A percentile compares a stretch with the other conserved stretches of the same genome.
Evolutionary conservation across 805 yeast genomes (phyloP).

Genomic region (Barnettozyma vustinii): DNA sequence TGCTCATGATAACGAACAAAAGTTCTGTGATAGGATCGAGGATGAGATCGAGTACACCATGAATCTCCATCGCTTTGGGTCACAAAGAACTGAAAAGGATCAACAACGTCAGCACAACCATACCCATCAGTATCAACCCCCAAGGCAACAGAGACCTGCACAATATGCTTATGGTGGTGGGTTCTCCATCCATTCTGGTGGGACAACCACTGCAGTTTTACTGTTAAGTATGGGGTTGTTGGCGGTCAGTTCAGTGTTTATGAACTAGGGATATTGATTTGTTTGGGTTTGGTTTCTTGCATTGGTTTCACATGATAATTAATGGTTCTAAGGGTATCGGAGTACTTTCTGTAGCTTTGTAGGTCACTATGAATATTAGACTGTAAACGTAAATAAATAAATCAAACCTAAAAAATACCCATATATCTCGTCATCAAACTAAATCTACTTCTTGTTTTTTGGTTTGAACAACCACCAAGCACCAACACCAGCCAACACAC

Average conservation of each 20-base stretch:
- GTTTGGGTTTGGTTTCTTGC: neutral
- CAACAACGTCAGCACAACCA: neutral
- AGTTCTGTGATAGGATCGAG: conserved; percentile 11
- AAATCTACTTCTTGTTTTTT: conserved; percentile 5
- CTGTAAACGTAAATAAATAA: neutral
- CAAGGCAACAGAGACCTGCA: neutral
- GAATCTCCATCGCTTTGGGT: conserved; percentile 22
- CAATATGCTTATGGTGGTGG: conserved; percentile 2
- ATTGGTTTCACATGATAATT: neutral
- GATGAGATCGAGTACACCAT: conserved; percentile 20
- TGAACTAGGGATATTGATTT: neutral
- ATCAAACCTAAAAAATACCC: neutral
- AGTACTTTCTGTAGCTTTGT: neutral
- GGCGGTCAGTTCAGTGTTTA: conserved; percentile 2
- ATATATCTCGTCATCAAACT: neutral
- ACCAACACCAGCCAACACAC: conserved; percentile 23
- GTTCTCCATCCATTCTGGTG: conserved; percentile 2
- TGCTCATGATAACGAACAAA: conserved; percentile 5
- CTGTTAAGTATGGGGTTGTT: conserved; percentile 12
- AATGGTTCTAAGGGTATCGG: neutral
- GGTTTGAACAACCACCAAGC: conserved; percentile 27
- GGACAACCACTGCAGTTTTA: conserved; percentile 7
- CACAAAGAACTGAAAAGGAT: conserved; percentile 12
- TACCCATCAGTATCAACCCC: neutral
- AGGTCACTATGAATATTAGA: too few species aligned